Percentiles rank a stretch among this genome's conserved stretches.
Evolutionary conservation across 164 flowering plant species (phyloP).

Genomic region (Cinnamomum chago): DNA sequence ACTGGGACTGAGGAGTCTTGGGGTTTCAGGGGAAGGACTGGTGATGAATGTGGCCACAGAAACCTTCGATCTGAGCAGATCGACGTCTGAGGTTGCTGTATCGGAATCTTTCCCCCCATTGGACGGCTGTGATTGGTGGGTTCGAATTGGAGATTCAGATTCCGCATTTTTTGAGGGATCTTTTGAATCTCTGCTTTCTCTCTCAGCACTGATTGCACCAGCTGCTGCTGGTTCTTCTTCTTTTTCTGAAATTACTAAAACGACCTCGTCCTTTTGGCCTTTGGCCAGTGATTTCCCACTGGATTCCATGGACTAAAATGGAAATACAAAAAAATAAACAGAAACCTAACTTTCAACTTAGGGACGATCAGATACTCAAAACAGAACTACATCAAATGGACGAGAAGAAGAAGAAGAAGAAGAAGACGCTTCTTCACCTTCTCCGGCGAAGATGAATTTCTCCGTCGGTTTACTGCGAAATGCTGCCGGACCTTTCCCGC

Average conservation of each 20-base stretch:
- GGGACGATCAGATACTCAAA: neutral
- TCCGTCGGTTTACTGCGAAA: too few relatives aligned
- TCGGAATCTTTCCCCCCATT: neutral
- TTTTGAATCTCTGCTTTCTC: neutral
- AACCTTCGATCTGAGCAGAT: conserved; percentile 9
- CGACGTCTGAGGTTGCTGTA: neutral
- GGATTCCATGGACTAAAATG: conserved; percentile 16
- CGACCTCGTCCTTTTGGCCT: conserved; percentile 23
- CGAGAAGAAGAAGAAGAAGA: neutral
- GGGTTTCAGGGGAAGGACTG: conserved; percentile 29
- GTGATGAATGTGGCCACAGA: conserved; percentile 16
- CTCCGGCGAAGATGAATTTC: neutral
- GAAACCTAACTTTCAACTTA: neutral
- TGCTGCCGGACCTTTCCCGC: too few relatives aligned
- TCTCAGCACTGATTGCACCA: conserved; percentile 4
- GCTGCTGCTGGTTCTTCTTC: conserved; percentile 5
- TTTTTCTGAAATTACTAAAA: conserved; percentile 21
- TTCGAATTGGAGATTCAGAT: conserved; percentile 4
- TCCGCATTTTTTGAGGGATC: neutral
- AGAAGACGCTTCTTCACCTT: neutral
- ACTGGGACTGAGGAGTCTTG: conserved; percentile 18
- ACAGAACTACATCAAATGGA: neutral
- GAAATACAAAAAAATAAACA: neutral
- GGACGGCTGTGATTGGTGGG: neutral
- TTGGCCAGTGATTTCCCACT: neutral